Base-by-base conservation (phyloP, 306 rosid species). In the Inga leiocalycina region DNA sequence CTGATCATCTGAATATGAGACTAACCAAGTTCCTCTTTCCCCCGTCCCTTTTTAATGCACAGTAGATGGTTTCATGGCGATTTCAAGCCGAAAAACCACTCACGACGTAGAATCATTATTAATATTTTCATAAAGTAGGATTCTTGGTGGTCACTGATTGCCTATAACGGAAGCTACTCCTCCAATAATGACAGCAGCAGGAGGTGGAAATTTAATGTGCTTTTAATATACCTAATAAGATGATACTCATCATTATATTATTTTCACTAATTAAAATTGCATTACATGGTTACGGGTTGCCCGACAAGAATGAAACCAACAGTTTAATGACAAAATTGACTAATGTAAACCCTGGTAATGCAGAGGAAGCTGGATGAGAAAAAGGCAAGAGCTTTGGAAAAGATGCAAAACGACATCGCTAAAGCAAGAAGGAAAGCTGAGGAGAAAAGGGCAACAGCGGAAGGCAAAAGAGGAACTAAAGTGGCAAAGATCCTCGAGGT, bases 341-440 rank as follows among this genome's bases (percentile, higher is more conserved):
- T 14, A 19, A 16, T 34, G 20, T 65, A 27, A 44, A 68, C 16
- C 7, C 5, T 19, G 52, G 79, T 86, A 71, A 64, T 86, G 91
- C 84, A 96, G 99, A 96, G 99, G 81, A 96, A 89, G 85, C 82
- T 96, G 85, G 99, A 96, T 84, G 98, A 92, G 89, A 94, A 89
- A 82, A 94, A 94, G 79, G 99, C 92, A 80, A 94, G 74, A 88
- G 98, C 99, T 4, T 5, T 91, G 57, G 99, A 96, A 81, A 94
- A 96, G 89, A 96, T 91, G 93, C 89, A 96, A 75, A 96, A 96
- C 72, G 84, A 89, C 15, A 82, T 94, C 24, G 99, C 99, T 54
- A 96, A 91, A 87, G 97, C 98, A 48, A 89, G 39, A 30, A 89
- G 98, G 84, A 92, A 94, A 85, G 90, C 97, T 57, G 99, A 92